Evolutionary conservation across 1,284 basidiomycete species (phyloP), one percentile per base, ranked within the genome.

Genomic region (Pisolithus thermaeus): DNA sequence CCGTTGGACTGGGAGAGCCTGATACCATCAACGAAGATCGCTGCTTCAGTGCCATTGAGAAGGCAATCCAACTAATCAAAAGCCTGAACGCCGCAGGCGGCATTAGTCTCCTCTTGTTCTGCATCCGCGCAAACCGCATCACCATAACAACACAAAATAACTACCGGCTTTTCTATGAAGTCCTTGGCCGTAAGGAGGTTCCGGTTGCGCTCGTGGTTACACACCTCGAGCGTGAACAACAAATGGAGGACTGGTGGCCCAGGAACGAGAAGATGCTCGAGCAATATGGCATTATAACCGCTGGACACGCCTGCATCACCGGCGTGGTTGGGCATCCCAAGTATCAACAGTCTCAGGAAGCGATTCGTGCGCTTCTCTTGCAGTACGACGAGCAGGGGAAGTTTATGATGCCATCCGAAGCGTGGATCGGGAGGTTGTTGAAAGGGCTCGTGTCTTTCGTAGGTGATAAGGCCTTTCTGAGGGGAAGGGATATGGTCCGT

Each of bases 241-340:
- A 53, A 3, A 70, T 69, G 67, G 65, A 68, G 38, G 58, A 57
- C 1, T 69, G 65, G 65, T 67, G 65, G 65, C 18, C 37, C 0
- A 55, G 63, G 6, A 70, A 67, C 16, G 39, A 37, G 30, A 53
- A 49, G 48, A 53, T 38, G 25, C 49, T 69, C 11, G 58, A 61
- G 6, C 56, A 35, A 47, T 56, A 38, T 12, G 51, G 64, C 0
- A 61, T 66, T 32, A 52, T 46, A 9, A 55, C 60, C n/a, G 52
- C 54, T 1, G 63, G 58, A 11, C 65, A 68, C 18, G 63, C 63
- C 6, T 68, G 63, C n/a, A 55, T 65, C 40, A 65, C 63, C 16
- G 49, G 63, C 25, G 32, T 63, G 8, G 52, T 55, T 0, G 48
- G 56, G 0, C 61, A 66, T 44, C 16, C 55, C 27, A 60, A 53